A percentile compares a stretch with the other conserved stretches of the same genome.
These are phyloP conservation scores for Carex littledalei DNA, from an alignment of 176 grass and related monocot species.

Conservation along the genomic window DNA sequence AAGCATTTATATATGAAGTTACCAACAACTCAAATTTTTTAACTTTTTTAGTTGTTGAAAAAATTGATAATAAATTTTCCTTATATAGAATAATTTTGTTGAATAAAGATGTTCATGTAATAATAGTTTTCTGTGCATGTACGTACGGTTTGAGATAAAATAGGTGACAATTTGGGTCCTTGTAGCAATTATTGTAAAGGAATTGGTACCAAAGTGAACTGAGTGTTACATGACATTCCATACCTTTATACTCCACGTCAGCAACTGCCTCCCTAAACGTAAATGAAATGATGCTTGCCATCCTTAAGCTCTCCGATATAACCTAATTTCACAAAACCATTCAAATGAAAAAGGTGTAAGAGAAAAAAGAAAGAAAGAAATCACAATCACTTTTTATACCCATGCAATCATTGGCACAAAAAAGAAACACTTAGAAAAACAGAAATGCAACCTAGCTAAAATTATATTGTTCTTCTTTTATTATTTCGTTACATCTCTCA, in stretches of 20 bases:
- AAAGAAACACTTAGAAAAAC: neutral
- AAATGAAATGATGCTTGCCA: conserved; percentile 97
- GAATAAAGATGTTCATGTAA: neutral
- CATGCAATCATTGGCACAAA: conserved; percentile 5
- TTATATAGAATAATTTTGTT: neutral
- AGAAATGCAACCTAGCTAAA: neutral
- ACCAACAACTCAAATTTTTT: too few species aligned
- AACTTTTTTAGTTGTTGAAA: neutral
- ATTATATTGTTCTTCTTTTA: neutral
- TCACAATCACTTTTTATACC: conserved; percentile 32
- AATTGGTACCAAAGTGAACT: neutral
- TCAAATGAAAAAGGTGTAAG: neutral
- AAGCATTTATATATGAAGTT: too few species aligned
- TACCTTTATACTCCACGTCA: conserved; percentile 99
- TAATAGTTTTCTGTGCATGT: neutral
- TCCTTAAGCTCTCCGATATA: conserved; percentile 95
- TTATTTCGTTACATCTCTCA: neutral
- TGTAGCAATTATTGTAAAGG: neutral
- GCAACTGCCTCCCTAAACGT: conserved; percentile 91
- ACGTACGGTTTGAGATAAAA: neutral
- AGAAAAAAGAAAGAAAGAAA: neutral
- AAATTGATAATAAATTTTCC: neutral
- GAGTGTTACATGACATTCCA: conserved; percentile 11
- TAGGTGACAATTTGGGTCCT: neutral
- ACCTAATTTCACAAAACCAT: conserved; percentile 42